phyloP scores from a whole-genome alignment of 2,329 filamentous ascomycete species.

The Aspergillus unguis region DNA sequence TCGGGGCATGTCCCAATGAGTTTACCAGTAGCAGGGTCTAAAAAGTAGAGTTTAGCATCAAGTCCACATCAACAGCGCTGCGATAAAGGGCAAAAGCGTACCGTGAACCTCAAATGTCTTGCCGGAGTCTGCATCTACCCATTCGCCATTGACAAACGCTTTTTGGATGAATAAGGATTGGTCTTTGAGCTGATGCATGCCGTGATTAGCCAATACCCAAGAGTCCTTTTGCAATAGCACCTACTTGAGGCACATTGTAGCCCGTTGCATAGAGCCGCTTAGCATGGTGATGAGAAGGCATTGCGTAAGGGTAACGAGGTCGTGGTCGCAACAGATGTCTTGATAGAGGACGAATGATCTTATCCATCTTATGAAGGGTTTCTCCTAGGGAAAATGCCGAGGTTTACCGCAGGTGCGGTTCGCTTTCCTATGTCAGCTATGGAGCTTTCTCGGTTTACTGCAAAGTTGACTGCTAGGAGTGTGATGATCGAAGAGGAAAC shows the following conservation, averaged over 20 bases:
- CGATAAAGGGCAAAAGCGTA: constrained; percentile 31
- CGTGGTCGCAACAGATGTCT: constrained; percentile 36
- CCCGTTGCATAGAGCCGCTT: constrained; percentile 42
- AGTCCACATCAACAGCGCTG: not conserved
- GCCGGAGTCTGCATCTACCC: constrained; percentile 78
- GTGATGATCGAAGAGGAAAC: not conserved
- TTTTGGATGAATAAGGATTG: constrained; percentile 79
- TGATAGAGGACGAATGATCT: constrained; percentile 33
- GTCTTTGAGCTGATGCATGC: constrained; percentile 62
- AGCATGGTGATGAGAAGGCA: constrained; percentile 31
- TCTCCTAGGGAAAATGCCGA: not conserved
- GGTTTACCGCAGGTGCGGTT: constrained; percentile 4
- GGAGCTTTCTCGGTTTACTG: not conserved
- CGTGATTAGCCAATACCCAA: constrained; percentile 4
- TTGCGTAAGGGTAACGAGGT: constrained; percentile 34
- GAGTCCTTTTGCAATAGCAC: constrained; percentile 6
- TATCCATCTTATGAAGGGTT: constrained; percentile 28
- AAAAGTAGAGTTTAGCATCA: not conserved
- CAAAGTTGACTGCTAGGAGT: not conserved
- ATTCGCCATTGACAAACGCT: constrained; percentile 88
- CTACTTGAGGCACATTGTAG: constrained; percentile 40
- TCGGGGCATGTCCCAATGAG: constrained; percentile 79
- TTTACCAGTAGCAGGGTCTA: constrained; percentile 78
- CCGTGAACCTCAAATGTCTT: constrained; percentile 86
- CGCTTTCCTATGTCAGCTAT: constrained; percentile 16